A percentile compares a stretch with the other conserved stretches of the same genome.
These are phyloP conservation scores for Cladophialophora psammophila DNA, from an alignment of 2,329 filamentous ascomycete genomes.

Conservation along the genomic window DNA sequence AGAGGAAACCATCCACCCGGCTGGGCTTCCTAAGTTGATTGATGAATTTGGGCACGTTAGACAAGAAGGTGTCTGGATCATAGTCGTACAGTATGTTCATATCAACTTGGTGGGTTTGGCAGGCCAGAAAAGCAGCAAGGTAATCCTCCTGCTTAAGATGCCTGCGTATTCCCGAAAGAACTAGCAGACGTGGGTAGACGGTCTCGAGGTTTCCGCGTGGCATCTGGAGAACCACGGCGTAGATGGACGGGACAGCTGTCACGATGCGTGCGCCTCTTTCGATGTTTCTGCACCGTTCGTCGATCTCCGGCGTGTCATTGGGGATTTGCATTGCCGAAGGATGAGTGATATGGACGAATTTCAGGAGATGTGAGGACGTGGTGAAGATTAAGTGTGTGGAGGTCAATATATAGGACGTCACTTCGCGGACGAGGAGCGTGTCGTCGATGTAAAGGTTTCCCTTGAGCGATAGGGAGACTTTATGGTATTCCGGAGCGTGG, in stretches of 20 bases:
- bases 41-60: conserved; percentile 76
- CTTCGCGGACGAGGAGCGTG: conserved; percentile 78
- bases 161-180: conserved; percentile 84
- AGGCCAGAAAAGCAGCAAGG: conserved; percentile 81
- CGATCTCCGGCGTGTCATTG: conserved; percentile 84
- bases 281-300: conserved; percentile 90
- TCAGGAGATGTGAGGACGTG: conserved; percentile 88
- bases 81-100: conserved; percentile 98
- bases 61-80: conserved; percentile 83
- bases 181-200: conserved; percentile 89
- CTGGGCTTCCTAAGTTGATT: conserved; percentile 82
- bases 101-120: conserved; percentile 91
- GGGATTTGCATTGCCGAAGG: conserved; percentile 67
- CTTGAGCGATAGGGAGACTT: conserved; percentile 72
- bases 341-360: conserved; percentile 82
- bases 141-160: conserved; percentile 84
- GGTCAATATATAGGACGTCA: conserved; percentile 88
- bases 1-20: conserved; percentile 89
- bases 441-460: conserved; percentile 82
- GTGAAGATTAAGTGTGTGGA: conserved; percentile 86
- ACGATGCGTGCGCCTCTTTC: conserved; percentile 88
- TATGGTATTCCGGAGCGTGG: conserved; percentile 28
- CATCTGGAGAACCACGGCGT: conserved; percentile 90
- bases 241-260: conserved; percentile 86
- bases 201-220: conserved; percentile 95